Conservation (phyloP, 257 asterid genomes). For the Catharanthus roseus region DNA sequence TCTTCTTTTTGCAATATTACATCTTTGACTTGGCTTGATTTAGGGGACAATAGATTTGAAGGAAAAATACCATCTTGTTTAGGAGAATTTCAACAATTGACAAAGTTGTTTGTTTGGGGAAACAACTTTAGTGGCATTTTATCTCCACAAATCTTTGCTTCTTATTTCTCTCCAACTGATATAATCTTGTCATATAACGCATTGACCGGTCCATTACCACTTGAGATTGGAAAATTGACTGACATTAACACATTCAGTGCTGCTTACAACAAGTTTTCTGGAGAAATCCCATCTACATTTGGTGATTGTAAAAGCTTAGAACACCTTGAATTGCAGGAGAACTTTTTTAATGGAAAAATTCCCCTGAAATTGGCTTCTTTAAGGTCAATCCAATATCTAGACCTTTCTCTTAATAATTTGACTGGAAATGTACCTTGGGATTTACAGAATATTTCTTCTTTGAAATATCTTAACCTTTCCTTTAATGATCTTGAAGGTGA, state of each 20-base stretch:
- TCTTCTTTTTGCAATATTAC: conserved; percentile 14
- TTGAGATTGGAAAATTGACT: conserved; percentile 14
- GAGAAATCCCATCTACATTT: conserved; percentile 17
- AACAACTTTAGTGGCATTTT: conserved; percentile 26
- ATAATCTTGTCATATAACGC: conserved; percentile 21
- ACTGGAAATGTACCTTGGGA: conserved; percentile 20
- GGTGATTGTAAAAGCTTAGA: conserved; percentile 20
- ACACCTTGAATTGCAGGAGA: conserved; percentile 20
- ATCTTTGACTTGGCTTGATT: not conserved
- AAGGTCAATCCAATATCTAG: conserved; percentile 12
- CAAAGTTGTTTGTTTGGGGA: conserved; percentile 13
- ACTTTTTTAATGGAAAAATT: conserved; percentile 19
- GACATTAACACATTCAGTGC: not conserved
- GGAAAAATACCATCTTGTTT: conserved; percentile 17
- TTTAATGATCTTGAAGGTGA: conserved; percentile 29
- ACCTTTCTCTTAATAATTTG: conserved; percentile 30
- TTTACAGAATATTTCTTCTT: conserved; percentile 15
- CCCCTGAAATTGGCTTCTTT: conserved; percentile 19
- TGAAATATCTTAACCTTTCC: conserved; percentile 23
- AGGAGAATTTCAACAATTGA: conserved; percentile 11
- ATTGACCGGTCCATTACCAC: conserved; percentile 21
- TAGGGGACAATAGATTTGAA: conserved; percentile 16
- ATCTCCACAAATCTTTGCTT: conserved; percentile 7
- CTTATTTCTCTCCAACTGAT: conserved; percentile 6
- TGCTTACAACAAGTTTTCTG: conserved; percentile 25